Conservation (phyloP, 148 eudicot genomes). For the Pouteria glomerata region DNA sequence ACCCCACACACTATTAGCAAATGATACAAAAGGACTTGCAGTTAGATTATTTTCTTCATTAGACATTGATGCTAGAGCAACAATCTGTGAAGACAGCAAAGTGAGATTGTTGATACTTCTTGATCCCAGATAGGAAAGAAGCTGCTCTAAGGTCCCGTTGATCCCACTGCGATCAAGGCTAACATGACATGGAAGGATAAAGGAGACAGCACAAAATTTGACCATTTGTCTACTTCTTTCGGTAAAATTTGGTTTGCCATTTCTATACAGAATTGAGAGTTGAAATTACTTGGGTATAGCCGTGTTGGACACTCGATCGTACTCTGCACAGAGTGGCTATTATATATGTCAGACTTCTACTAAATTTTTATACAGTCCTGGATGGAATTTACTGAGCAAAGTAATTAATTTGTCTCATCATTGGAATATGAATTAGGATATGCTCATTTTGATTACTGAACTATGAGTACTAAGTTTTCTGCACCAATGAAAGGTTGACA, state of each 20-base stretch:
- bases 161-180: slow-evolving; percentile 22
- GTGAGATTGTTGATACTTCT: slow-evolving; percentile 12
- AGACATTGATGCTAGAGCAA: not conserved
- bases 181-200: slow-evolving; percentile 20
- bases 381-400: too few species aligned
- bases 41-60: not conserved
- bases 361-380: not conserved
- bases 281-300: not conserved
- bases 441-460: too few species aligned
- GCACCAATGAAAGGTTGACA: too few species aligned
- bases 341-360: not conserved
- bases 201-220: slow-evolving; percentile 26
- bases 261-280: slow-evolving; percentile 5
- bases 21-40: slow-evolving; percentile 2
- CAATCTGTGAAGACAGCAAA: slow-evolving; percentile 5
- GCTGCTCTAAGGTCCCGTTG: slow-evolving; percentile 20
- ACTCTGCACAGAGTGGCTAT: not conserved
- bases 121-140: slow-evolving; percentile 18
- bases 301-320: not conserved
- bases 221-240: not conserved
- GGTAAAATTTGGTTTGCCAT: slow-evolving; percentile 12
- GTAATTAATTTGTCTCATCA: not conserved
- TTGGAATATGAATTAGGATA: too few species aligned
- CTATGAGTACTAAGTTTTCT: too few species aligned
- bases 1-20: slow-evolving; percentile 17